Evolutionary conservation across 768 basidiomycete species (phyloP).

Genomic region (Neoboletus brunneissimus): DNA sequence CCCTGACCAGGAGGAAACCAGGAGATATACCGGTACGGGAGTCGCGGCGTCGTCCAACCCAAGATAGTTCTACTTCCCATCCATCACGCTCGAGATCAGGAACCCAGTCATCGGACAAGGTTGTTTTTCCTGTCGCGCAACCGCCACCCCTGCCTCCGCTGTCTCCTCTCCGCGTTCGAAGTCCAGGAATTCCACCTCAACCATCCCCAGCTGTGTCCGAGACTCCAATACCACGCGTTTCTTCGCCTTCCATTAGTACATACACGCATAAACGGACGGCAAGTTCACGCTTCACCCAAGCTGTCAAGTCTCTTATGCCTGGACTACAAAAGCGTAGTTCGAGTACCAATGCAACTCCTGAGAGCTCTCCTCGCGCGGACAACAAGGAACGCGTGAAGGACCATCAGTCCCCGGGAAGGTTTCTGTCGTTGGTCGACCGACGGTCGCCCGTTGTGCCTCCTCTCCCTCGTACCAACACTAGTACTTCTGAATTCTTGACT

Average conservation of each 20-base stretch:
- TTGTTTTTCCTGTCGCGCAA: constrained; percentile 6
- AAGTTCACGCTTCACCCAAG: constrained; percentile 21
- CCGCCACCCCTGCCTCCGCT: constrained; percentile 5
- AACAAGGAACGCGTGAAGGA: constrained; percentile 11
- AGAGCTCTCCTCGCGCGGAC: constrained; percentile 1
- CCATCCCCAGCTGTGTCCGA: constrained; percentile 19
- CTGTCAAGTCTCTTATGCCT: constrained; percentile 28
- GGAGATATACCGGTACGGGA: background rate
- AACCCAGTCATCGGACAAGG: constrained; percentile 7
- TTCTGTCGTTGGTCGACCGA: constrained; percentile 18
- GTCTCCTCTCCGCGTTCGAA: constrained; percentile 21
- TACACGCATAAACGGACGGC: constrained; percentile 18
- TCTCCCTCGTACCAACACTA: background rate
- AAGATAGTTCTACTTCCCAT: background rate
- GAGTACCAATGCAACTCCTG: background rate
- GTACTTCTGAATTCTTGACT: constrained; percentile 7
- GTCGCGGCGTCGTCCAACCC: background rate
- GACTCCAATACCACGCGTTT: constrained; percentile 12
- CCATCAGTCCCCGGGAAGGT: constrained; percentile 5
- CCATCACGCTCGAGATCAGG: constrained; percentile 19
- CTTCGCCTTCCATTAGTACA: constrained; percentile 5
- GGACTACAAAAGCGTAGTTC: constrained; percentile 13
- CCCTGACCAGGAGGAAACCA: background rate
- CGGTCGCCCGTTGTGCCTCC: constrained; percentile 3
- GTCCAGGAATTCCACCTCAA: constrained; percentile 10